Evolutionary conservation across 179 eudicot species (phyloP).

Genomic region (Vitellaria paradoxa): DNA sequence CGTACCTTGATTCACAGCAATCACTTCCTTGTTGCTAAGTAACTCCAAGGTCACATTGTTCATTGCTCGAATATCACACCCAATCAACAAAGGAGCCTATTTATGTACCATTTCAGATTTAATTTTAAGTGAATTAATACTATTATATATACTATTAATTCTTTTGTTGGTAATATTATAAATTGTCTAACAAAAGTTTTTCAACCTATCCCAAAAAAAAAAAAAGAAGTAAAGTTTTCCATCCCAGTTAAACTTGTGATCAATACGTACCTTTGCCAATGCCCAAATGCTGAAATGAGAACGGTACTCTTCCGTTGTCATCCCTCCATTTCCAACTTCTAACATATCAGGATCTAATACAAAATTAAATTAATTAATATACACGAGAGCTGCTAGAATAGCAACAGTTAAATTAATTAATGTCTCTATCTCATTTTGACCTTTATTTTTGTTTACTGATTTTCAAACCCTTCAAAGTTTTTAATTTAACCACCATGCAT

Average conservation of each 20-base stretch:
- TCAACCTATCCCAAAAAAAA: not conserved
- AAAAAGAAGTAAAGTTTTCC: not conserved
- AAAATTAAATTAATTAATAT: not conserved
- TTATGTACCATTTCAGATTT: not conserved
- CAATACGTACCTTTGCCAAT: slow-evolving; percentile 44
- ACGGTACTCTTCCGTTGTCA: slow-evolving; percentile 67
- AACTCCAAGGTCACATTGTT: slow-evolving; percentile 33
- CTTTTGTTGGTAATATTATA: not conserved
- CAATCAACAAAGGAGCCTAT: slow-evolving; percentile 77
- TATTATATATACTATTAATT: not conserved
- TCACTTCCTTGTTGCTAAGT: slow-evolving; percentile 61
- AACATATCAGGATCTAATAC: slow-evolving; percentile 85
- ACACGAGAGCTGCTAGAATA: too few relatives aligned
- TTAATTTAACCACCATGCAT: too few relatives aligned
- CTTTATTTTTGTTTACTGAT: too few relatives aligned
- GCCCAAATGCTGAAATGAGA: slow-evolving; percentile 96
- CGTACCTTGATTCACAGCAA: slow-evolving; percentile 78
- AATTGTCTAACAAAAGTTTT: not conserved
- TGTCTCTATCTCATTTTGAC: too few relatives aligned
- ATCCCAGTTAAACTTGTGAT: not conserved
- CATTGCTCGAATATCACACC: slow-evolving; percentile 65
- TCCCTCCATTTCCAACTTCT: slow-evolving; percentile 88
- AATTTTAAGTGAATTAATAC: too few relatives aligned
- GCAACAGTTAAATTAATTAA: too few relatives aligned
- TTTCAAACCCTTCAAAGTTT: too few relatives aligned